These are phyloP conservation scores for Scolecobasidium constrictum DNA, from an alignment of 2,329 filamentous ascomycete genomes.

Conservation along the genomic window DNA sequence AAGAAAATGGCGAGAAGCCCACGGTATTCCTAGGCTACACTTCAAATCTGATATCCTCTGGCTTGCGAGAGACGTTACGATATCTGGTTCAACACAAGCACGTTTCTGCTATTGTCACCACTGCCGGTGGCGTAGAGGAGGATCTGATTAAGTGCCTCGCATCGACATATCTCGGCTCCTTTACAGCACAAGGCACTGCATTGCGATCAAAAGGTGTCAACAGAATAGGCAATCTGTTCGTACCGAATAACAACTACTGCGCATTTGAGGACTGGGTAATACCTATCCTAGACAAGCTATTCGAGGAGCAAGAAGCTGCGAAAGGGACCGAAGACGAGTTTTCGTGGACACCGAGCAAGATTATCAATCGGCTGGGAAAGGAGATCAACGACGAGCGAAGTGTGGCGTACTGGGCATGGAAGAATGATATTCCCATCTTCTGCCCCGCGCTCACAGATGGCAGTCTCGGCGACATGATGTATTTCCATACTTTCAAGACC, in stretches of 20 bases:
- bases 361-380: constrained; percentile 80
- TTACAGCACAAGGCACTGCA: constrained; percentile 63
- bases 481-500: constrained; percentile 92
- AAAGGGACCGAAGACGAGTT: constrained; percentile 47
- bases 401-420: constrained; percentile 95
- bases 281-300: constrained; percentile 87
- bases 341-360: constrained; percentile 88
- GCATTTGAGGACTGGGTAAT: constrained; percentile 96
- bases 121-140: constrained; percentile 90
- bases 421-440: constrained; percentile 94
- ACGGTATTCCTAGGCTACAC: constrained; percentile 98
- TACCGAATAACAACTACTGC: constrained; percentile 96
- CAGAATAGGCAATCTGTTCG: constrained; percentile 88
- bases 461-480: constrained; percentile 93
- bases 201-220: constrained; percentile 83
- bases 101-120: constrained; percentile 87
- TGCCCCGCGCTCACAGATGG: constrained; percentile 94
- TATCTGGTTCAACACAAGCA: constrained; percentile 90
- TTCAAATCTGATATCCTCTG: constrained; percentile 93
- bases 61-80: constrained; percentile 79
- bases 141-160: constrained; percentile 98
- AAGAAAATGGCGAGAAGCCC: constrained; percentile 66
- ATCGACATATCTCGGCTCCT: constrained; percentile 83
- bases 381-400: constrained; percentile 90
- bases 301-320: constrained; percentile 81